phyloP scores from a whole-genome alignment of 2,329 filamentous ascomycete genomes.

The Claviceps monticola region DNA sequence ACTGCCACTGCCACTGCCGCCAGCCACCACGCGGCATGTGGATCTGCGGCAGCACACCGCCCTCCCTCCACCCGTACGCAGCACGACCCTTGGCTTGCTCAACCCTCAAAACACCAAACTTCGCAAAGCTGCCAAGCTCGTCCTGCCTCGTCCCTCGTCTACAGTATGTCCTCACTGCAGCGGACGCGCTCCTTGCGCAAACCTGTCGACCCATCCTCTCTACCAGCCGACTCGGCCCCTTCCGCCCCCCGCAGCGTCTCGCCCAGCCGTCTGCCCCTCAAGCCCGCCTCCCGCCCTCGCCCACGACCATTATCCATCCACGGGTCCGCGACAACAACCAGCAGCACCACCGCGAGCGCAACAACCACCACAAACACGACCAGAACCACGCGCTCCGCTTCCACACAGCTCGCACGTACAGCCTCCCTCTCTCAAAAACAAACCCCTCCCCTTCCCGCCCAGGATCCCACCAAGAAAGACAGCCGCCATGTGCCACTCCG shows the following conservation, averaged over 20 bases:
- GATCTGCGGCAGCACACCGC: too few species aligned
- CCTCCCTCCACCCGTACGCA: too few species aligned
- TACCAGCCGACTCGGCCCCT: slow-evolving; percentile 2
- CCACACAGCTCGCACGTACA: slow-evolving; percentile 9
- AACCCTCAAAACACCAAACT: too few species aligned
- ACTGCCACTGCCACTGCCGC: too few species aligned
- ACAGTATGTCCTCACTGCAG: slow-evolving; percentile 7
- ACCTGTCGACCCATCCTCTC: slow-evolving; percentile 6
- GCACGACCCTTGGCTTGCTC: too few species aligned
- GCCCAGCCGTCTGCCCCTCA: slow-evolving; percentile 37
- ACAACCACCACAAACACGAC: background rate
- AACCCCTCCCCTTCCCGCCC: background rate
- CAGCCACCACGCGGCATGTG: too few species aligned
- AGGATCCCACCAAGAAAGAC: slow-evolving; percentile 10
- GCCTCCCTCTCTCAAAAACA: slow-evolving; percentile 11
- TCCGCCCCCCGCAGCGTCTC: slow-evolving; percentile 25
- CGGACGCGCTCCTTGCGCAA: slow-evolving; percentile 27
- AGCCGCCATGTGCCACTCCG: slow-evolving; percentile 22
- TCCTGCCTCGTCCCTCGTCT: background rate
- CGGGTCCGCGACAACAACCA: slow-evolving; percentile 8
- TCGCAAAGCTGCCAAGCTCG: background rate
- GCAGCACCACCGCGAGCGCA: slow-evolving; percentile 2
- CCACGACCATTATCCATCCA: slow-evolving; percentile 17
- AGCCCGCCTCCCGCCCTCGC: slow-evolving; percentile 18
- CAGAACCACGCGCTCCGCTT: slow-evolving; percentile 6